A percentile compares a stretch with the other conserved stretches of the same genome.
These are phyloP conservation scores for Vitis riparia DNA, from an alignment of 164 flowering plant genomes.

Conservation along the genomic window DNA sequence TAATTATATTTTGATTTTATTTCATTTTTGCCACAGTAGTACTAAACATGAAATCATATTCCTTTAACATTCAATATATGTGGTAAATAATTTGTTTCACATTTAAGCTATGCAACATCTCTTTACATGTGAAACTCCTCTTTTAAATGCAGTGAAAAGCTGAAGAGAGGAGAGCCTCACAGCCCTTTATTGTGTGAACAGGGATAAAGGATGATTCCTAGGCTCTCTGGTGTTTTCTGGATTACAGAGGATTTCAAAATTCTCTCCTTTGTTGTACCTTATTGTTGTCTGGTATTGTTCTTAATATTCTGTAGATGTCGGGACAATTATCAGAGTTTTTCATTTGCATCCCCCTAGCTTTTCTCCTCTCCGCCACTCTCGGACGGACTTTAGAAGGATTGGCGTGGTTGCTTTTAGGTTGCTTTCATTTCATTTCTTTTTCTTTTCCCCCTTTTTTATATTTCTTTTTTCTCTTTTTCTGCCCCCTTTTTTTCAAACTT, in stretches of 20 bases:
- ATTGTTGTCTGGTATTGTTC: neutral
- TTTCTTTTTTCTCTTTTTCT: too few species aligned
- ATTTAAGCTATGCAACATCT: neutral
- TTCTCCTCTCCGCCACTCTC: neutral
- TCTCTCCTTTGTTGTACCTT: neutral
- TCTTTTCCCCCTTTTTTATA: too few species aligned
- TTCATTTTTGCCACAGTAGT: too few species aligned
- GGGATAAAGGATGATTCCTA: neutral
- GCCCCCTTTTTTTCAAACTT: too few species aligned
- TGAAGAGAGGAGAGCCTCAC: neutral
- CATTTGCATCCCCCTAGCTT: conserved; percentile 12
- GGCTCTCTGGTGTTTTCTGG: neutral
- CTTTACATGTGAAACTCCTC: neutral
- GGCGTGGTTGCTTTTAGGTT: conserved; percentile 3
- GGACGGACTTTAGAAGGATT: neutral
- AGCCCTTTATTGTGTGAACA: neutral
- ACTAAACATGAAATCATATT: too few species aligned
- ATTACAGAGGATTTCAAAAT: neutral
- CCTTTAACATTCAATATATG: too few species aligned
- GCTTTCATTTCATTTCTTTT: neutral
- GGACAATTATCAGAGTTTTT: neutral
- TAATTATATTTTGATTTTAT: too few species aligned
- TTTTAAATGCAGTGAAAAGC: conserved; percentile 15
- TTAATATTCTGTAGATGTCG: conserved; percentile 3
- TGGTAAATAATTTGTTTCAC: too few species aligned